phyloP scores from a whole-genome alignment of 163 green algal genomes.

The Scenedesmus sp. region DNA sequence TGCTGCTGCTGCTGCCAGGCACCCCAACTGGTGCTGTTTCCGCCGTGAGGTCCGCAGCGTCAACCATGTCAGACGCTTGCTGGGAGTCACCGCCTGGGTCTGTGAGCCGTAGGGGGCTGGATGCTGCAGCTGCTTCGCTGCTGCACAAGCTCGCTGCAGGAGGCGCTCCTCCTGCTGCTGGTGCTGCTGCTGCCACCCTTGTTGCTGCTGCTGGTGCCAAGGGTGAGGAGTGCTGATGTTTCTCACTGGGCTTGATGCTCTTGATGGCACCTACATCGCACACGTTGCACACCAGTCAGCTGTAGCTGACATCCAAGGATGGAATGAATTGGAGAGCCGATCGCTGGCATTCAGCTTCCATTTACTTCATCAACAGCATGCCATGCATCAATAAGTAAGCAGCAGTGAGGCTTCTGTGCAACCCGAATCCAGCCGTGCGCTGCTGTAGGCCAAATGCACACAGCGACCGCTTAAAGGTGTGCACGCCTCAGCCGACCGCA shows the following conservation, averaged over 20 bases:
- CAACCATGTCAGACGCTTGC: not conserved
- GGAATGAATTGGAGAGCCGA: not conserved
- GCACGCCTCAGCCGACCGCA: not conserved
- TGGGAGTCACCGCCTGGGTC: not conserved
- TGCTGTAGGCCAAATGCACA: not conserved
- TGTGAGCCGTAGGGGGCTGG: not conserved
- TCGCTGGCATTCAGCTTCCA: no score
- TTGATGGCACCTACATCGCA: slow-evolving; percentile 28
- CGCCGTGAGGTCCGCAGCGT: not conserved
- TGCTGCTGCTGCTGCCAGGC: not conserved
- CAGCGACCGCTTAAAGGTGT: not conserved
- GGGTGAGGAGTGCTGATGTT: slow-evolving; percentile 21
- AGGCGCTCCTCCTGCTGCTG: not conserved
- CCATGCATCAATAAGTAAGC: no score
- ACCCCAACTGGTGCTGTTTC: not conserved
- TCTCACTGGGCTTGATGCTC: slow-evolving; percentile 26
- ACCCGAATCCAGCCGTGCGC: no score
- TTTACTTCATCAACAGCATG: no score
- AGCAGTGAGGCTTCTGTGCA: no score
- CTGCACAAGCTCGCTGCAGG: not conserved
- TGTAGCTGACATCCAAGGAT: not conserved
- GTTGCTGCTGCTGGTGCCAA: not conserved
- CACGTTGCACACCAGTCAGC: not conserved
- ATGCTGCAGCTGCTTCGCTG: not conserved
- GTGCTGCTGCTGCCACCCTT: not conserved